Evolutionary conservation across 495 filamentous ascomycete genomes (phyloP).

Genomic region (Penicillium psychrofluorescens): DNA sequence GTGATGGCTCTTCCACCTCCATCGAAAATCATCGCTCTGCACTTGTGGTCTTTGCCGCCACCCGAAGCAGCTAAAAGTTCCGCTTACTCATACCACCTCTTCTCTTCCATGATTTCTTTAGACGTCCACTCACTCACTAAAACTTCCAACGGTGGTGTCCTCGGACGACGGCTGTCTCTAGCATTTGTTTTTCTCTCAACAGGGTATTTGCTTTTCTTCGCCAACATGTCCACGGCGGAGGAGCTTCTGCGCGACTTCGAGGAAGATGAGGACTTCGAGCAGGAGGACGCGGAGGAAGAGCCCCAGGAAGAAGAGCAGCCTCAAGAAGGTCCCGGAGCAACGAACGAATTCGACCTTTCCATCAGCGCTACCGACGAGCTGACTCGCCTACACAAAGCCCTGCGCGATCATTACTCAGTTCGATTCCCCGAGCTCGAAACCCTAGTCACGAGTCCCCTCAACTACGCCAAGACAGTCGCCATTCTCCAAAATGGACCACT

Average conservation of each 20-base stretch:
- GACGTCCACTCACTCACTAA: neutral
- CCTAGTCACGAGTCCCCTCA: conserved; percentile 81
- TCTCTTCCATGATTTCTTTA: conserved; percentile 1
- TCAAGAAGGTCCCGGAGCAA: conserved; percentile 20
- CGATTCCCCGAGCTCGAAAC: conserved; percentile 96
- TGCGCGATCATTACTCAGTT: conserved; percentile 89
- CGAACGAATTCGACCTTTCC: conserved; percentile 90
- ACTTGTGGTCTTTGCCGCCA: conserved; percentile 7
- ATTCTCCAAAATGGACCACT: conserved; percentile 91
- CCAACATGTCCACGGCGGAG: conserved; percentile 38
- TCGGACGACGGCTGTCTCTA: neutral
- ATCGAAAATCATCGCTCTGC: conserved; percentile 1
- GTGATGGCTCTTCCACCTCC: no score
- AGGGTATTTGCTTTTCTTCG: neutral
- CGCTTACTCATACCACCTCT: conserved; percentile 11
- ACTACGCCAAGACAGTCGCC: conserved; percentile 92
- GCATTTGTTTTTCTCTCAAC: neutral
- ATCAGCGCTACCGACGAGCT: conserved; percentile 89
- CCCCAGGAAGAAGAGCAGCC: conserved; percentile 18
- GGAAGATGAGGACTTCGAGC: conserved; percentile 27
- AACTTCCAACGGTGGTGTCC: conserved; percentile 6
- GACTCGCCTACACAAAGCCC: conserved; percentile 87
- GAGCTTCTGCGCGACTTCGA: conserved; percentile 42
- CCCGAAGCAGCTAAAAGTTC: conserved; percentile 7
- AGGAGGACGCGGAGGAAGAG: conserved; percentile 18